A percentile compares a stretch with the other conserved stretches of the same genome.
Evolutionary conservation across 495 filamentous ascomycete species (phyloP).

Genomic region (Hapsidospora chrysogenum): DNA sequence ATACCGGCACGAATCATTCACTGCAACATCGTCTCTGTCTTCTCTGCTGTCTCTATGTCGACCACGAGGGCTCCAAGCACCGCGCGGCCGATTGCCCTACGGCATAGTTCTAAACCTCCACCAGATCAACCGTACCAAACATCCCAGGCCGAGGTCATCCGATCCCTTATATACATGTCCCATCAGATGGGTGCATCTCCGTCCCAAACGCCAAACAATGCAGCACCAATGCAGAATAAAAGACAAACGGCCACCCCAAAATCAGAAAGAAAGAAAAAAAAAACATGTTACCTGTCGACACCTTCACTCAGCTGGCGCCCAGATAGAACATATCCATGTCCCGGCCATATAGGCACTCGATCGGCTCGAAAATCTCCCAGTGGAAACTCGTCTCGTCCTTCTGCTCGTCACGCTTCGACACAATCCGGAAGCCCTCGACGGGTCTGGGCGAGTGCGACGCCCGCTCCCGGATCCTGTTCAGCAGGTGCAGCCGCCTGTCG

Average conservation of each 20-base stretch:
- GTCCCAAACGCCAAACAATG: background rate
- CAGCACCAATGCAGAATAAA: background rate
- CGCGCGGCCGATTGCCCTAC: no score
- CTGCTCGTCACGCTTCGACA: background rate
- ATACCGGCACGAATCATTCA: no score
- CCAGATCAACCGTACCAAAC: no score
- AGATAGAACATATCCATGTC: slow-evolving; percentile 3
- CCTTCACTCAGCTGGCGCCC: background rate
- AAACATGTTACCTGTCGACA: background rate
- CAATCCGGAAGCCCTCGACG: slow-evolving; percentile 1
- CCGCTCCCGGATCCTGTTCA: slow-evolving; percentile 1
- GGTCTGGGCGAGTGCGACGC: background rate
- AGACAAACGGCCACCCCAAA: background rate
- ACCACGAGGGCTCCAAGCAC: no score
- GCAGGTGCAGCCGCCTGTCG: background rate
- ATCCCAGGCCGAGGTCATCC: no score
- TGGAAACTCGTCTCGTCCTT: background rate
- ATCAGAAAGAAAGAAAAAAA: background rate
- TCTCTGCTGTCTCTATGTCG: no score
- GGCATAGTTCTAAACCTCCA: no score
- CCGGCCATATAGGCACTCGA: background rate
- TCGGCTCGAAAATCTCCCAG: slow-evolving; percentile 2
- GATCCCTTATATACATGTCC: no score
- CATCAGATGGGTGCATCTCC: no score
- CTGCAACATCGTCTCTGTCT: no score